Evolutionary conservation across 306 rosid species (phyloP), one percentile per base, ranked within the genome.

Genomic region (Lathyrus tuberosus): DNA sequence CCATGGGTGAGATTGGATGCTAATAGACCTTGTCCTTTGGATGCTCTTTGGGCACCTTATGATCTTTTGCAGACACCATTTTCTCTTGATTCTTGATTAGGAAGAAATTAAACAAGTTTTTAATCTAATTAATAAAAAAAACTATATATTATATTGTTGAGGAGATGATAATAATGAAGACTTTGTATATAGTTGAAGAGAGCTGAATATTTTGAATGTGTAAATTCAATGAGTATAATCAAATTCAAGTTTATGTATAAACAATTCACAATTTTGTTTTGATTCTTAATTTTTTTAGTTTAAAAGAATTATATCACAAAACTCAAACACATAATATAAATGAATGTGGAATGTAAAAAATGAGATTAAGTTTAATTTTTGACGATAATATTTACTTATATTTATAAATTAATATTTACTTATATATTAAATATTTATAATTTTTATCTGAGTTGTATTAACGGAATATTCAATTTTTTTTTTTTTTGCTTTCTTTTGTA

Each of bases 11-110:
- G 97, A 10, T 77, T 93, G 49, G 98, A 93, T 62, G 95, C 96
- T 5, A 92, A 60, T 77, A 78, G 95, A 58, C 96, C 96, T 0
- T 95, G 99, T 26, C 99, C 99, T 6, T 73, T 95, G 72, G 99
- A 95, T 65, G 87, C 99, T 3, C 95, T 93, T 30, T 93, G 97
- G 98, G 93, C 90, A 30, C 97, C 98, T 71, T 93, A 90, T 62
- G 98, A 93, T 86, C 89, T 90, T 5, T 69, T 93, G 62, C 73
- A 75, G 4, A 90, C 89, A 5, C 98, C 98, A 2, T 93, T 90
- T 78, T 81, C 86, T 52, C 76, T 93, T 77, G 98, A 92, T 59
- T 80, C 94, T 67, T 91, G 69, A 85, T 56, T 24, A 22, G 14
- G 9, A n/a, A 24, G 6, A 24, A 56, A 13, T 2, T 11, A 56